A percentile compares a stretch with the other conserved stretches of the same genome.
Conservation (phyloP, 345 rosid species). For the Citrus reticulata region DNA sequence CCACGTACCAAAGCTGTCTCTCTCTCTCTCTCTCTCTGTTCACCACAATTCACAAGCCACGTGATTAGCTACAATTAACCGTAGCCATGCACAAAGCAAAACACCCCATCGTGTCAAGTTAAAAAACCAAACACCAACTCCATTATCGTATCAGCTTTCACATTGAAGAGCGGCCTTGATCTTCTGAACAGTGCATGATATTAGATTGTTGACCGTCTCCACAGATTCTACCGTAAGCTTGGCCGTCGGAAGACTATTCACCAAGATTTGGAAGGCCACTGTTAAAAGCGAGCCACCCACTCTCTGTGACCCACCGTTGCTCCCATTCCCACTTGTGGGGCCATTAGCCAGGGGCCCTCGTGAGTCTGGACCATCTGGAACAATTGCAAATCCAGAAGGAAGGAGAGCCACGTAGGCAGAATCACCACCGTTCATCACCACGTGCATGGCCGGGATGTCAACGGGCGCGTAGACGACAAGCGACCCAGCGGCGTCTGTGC, state of each 20-base stretch:
- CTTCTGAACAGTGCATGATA: slow-evolving; percentile 90
- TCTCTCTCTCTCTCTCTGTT: neutral
- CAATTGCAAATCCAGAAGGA: slow-evolving; percentile 89
- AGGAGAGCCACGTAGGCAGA: slow-evolving; percentile 90
- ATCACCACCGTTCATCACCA: slow-evolving; percentile 96
- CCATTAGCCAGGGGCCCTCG: slow-evolving; percentile 24
- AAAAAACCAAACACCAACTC: neutral
- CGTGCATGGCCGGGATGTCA: slow-evolving; percentile 93
- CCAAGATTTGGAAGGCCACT: slow-evolving; percentile 93
- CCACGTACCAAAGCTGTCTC: neutral
- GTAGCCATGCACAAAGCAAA: neutral
- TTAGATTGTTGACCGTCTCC: slow-evolving; percentile 89
- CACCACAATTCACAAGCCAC: neutral
- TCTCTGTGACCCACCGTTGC: slow-evolving; percentile 19
- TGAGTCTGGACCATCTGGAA: slow-evolving; percentile 58
- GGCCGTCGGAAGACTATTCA: slow-evolving; percentile 89
- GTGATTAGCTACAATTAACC: neutral
- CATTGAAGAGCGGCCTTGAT: slow-evolving; percentile 86
- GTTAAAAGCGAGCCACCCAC: slow-evolving; percentile 89
- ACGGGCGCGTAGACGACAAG: slow-evolving; percentile 99
- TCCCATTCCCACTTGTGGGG: slow-evolving; percentile 16
- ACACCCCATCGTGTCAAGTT: neutral
- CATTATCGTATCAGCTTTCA: slow-evolving; percentile 37
- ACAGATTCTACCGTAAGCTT: slow-evolving; percentile 96
- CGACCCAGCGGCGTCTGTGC: slow-evolving; percentile 91